Evolutionary conservation across 352 stramenopile genomes (phyloP).

Genomic region (Blastocystis sp.): DNA sequence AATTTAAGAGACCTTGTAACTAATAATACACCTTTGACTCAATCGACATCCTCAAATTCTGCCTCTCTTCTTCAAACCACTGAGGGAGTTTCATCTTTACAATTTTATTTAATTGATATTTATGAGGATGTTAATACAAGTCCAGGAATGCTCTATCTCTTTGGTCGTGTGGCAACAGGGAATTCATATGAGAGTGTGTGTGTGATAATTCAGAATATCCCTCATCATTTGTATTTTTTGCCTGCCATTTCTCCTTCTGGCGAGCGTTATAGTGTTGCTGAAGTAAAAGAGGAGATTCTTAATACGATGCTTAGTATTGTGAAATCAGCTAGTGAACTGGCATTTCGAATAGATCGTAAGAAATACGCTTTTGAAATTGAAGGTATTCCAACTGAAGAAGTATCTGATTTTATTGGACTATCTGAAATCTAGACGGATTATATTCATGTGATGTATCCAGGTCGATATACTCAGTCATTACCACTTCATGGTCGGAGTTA

Average conservation of each 20-base stretch:
- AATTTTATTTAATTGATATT: conserved; percentile 95
- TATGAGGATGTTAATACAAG: conserved; percentile 83
- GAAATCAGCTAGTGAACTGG: conserved; percentile 84
- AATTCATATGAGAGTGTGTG: conserved; percentile 74
- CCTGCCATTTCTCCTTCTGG: conserved; percentile 71
- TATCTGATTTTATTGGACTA: background rate
- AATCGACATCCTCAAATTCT: background rate
- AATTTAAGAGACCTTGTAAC: background rate
- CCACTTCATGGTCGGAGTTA: conserved; percentile 81
- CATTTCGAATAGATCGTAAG: conserved; percentile 79
- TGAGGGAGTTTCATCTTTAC: conserved; percentile 74
- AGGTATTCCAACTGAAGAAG: conserved; percentile 83
- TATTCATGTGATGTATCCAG: conserved; percentile 94
- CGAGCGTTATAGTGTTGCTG: conserved; percentile 74
- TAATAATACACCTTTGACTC: background rate
- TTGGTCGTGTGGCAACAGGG: conserved; percentile 86
- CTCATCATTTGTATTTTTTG: conserved; percentile 91
- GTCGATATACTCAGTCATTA: conserved; percentile 82
- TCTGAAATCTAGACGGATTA: conserved; percentile 81
- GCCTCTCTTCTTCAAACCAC: background rate
- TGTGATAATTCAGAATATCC: conserved; percentile 88
- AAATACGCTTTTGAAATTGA: conserved; percentile 95
- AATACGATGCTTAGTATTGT: conserved; percentile 83
- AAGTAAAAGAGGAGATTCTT: conserved; percentile 86
- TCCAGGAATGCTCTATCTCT: conserved; percentile 91